These are phyloP conservation scores for Hordeum pubiflorum DNA, from an alignment of 202 grass and related monocot genomes.

Conservation along the genomic window DNA sequence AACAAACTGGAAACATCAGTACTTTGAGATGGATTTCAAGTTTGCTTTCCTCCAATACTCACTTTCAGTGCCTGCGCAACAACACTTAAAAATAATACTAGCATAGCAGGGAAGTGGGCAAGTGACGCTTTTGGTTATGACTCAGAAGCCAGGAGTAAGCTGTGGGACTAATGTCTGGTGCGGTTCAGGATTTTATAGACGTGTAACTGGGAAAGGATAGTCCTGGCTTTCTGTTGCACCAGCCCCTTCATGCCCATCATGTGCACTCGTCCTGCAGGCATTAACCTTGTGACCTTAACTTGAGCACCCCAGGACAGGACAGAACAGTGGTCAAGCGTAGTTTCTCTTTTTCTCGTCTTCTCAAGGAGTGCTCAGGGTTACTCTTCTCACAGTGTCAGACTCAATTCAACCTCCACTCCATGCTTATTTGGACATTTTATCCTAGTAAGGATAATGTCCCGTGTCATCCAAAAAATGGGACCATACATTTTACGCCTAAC, in stretches of 20 bases:
- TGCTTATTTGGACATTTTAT: neutral
- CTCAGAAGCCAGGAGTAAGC: neutral
- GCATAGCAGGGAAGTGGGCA: neutral
- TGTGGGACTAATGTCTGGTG: neutral
- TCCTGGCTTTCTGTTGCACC: neutral
- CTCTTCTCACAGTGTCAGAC: neutral
- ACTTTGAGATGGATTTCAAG: neutral
- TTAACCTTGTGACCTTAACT: neutral
- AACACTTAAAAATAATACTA: neutral
- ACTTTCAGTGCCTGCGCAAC: constrained; percentile 25
- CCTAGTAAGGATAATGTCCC: neutral
- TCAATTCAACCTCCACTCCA: neutral
- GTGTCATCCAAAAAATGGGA: neutral
- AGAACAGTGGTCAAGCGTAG: neutral
- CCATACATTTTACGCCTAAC: neutral
- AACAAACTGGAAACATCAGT: constrained; percentile 19
- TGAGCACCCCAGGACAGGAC: neutral
- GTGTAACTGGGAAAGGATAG: neutral
- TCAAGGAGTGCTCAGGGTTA: neutral
- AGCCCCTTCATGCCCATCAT: constrained; percentile 16
- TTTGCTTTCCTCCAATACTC: constrained; percentile 48
- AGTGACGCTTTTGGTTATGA: neutral
- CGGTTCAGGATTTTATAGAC: constrained; percentile 31
- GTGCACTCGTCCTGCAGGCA: neutral
- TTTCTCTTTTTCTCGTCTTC: neutral